phyloP scores from a whole-genome alignment of 2,329 filamentous ascomycete genomes.

The Pseudogymnoascus pannorum region DNA sequence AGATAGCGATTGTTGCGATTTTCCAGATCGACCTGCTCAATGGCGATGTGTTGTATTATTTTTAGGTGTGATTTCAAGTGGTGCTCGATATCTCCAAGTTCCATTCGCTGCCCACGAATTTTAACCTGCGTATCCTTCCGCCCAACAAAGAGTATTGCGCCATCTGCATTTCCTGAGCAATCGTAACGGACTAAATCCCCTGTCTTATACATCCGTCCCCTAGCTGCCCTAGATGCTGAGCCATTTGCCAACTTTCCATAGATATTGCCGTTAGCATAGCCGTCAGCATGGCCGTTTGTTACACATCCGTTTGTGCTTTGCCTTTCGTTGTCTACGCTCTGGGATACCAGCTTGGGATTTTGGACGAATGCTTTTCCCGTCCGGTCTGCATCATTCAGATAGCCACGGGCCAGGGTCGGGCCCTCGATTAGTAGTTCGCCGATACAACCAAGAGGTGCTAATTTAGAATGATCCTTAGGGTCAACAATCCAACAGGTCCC shows the following conservation, averaged over 20 bases:
- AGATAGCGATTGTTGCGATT: neutral
- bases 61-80: neutral
- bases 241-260: neutral
- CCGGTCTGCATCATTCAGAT: conserved; percentile 48
- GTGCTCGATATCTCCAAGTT: conserved; percentile 18
- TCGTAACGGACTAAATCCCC: conserved; percentile 51
- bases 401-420: conserved; percentile 51
- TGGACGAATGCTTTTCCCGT: conserved; percentile 49
- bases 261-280: neutral
- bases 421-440: conserved; percentile 26
- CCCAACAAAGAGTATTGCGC: conserved; percentile 47
- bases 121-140: conserved; percentile 59
- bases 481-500: conserved; percentile 30
- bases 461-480: neutral
- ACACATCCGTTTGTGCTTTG: neutral
- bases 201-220: conserved; percentile 41
- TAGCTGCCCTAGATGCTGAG: neutral
- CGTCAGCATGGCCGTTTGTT: neutral
- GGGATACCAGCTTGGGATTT: conserved; percentile 6
- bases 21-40: neutral
- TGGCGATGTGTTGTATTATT: neutral
- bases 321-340: neutral
- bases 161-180: conserved; percentile 35
- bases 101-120: conserved; percentile 18
- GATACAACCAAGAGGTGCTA: neutral